Evolutionary conservation across 2,329 filamentous ascomycete species (phyloP).

Genomic region (Arthrocladium fulminans): DNA sequence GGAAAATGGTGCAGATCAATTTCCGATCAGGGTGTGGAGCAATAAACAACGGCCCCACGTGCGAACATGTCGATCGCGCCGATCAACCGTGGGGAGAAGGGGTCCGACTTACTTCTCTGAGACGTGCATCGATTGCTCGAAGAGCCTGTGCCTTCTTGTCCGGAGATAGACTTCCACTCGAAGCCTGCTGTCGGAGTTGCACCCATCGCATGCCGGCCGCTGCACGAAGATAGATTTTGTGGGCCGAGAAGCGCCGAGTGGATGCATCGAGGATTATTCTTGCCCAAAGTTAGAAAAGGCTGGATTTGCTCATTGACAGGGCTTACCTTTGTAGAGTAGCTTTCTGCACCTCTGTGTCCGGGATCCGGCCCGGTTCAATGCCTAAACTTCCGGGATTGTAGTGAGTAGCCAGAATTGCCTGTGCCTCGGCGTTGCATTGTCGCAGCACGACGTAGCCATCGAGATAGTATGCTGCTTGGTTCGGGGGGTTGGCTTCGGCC

Average conservation of each 20-base stretch:
- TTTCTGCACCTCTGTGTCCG: slow-evolving; percentile 47
- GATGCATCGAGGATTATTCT: slow-evolving; percentile 55
- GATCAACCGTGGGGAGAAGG: neutral
- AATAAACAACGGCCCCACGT: neutral
- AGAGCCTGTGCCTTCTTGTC: slow-evolving; percentile 41
- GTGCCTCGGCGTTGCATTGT: slow-evolving; percentile 48
- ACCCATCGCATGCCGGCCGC: slow-evolving; percentile 52
- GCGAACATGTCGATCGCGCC: neutral
- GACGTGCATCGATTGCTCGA: slow-evolving; percentile 39
- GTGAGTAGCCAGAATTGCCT: slow-evolving; percentile 45
- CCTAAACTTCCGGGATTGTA: slow-evolving; percentile 40
- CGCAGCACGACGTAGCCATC: slow-evolving; percentile 51
- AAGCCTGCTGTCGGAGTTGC: slow-evolving; percentile 42
- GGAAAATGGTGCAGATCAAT: slow-evolving; percentile 14
- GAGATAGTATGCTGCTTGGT: slow-evolving; percentile 47
- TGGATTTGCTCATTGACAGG: neutral
- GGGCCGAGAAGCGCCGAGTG: slow-evolving; percentile 52
- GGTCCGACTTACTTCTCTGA: slow-evolving; percentile 39
- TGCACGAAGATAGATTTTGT: slow-evolving; percentile 52
- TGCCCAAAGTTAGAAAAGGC: slow-evolving; percentile 9
- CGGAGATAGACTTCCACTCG: slow-evolving; percentile 43
- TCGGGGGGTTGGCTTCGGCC: slow-evolving; percentile 42
- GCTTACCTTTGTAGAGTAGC: slow-evolving; percentile 48
- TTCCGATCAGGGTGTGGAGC: slow-evolving; percentile 8
- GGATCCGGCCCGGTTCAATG: slow-evolving; percentile 20